phyloP scores from a whole-genome alignment of 2,329 filamentous ascomycete genomes.

The Magnaporthiopsis incrustans region DNA sequence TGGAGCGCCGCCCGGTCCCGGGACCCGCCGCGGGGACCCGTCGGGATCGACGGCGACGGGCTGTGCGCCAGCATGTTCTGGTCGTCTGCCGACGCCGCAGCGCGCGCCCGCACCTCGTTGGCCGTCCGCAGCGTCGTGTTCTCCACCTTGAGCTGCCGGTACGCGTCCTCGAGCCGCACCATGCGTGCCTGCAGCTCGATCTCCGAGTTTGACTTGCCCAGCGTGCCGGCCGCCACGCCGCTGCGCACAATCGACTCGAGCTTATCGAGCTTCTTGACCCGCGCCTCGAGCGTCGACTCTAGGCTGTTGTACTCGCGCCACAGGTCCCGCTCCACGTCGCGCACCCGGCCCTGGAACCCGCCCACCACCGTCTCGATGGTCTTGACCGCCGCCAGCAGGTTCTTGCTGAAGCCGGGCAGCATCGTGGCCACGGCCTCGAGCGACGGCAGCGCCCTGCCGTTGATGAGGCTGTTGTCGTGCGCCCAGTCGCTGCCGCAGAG shows the following conservation, averaged over 20 bases:
- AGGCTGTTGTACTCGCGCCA: slow-evolving; percentile 83
- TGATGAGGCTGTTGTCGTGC: slow-evolving; percentile 80
- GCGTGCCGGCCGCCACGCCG: slow-evolving; percentile 42
- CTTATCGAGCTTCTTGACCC: slow-evolving; percentile 78
- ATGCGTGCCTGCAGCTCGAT: slow-evolving; percentile 39
- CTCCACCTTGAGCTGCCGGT: slow-evolving; percentile 56
- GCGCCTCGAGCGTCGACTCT: slow-evolving; percentile 70
- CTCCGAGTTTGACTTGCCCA: slow-evolving; percentile 23
- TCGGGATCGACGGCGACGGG: slow-evolving; percentile 46
- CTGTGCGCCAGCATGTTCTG: slow-evolving; percentile 24
- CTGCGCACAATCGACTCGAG: slow-evolving; percentile 74
- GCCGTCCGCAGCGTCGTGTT: slow-evolving; percentile 62
- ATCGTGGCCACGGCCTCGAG: slow-evolving; percentile 81
- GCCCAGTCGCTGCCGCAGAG: slow-evolving; percentile 91
- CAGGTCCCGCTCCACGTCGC: slow-evolving; percentile 80
- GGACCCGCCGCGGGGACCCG: slow-evolving; percentile 37
- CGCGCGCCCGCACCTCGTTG: slow-evolving; percentile 47
- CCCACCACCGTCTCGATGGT: slow-evolving; percentile 74
- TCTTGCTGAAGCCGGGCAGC: slow-evolving; percentile 82
- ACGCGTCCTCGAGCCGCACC: slow-evolving; percentile 50
- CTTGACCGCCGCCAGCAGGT: slow-evolving; percentile 79
- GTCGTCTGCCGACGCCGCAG: slow-evolving; percentile 29
- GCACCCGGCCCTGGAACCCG: slow-evolving; percentile 72
- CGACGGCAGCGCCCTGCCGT: slow-evolving; percentile 73
- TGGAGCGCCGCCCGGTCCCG: slow-evolving; percentile 12